Base-by-base conservation (phyloP, 1,284 basidiomycete species). In the Ceratorhiza oryzae-sativae region DNA sequence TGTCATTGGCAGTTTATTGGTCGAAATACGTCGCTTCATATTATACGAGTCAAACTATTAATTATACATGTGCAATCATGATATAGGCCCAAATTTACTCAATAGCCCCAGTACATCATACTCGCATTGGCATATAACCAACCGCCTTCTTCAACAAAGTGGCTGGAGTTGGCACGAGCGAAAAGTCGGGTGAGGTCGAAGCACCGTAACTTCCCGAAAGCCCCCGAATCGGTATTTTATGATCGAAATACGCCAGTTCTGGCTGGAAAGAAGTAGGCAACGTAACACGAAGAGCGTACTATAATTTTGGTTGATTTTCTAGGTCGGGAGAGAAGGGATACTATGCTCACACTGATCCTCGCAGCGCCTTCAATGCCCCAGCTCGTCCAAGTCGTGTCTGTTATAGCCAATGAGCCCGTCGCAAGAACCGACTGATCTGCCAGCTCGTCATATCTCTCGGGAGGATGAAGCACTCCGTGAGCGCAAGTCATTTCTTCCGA, bases 111-210 rank as follows among this genome's bases (percentile, higher is more conserved):
- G 36, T 70, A 30, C 13, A 46, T 61, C 42, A 70, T 3, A 70
- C 65, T 34, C 53, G 53, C 65, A 70, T 70, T 48, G 65, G 65
- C 65, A 70, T 70, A 25, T 70, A 70, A 20, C 55, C 30, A n/a
- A 46, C n/a, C 30, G 39, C 20, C 15, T 70, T 70, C 53, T 70
- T 70, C 53, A 70, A 27, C 25, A 70, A 46, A 20, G 65, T 25
- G 3, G 65, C 65, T 9, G 65, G 65, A 36, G 39, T 70, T 48
- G 65, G 65, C 15, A 70, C 30, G 10, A 55, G n/a, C 18, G 53
- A 42, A 58, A 70, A 42, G 65, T 70, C 65, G 8, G 65, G 65
- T 25, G 53, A 45, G 34, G 5, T 55, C 27, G 39, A 41, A 41
- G 30, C 25, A 23, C 27, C 34, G n/a, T 36, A 42, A 34, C 32